These are phyloP conservation scores for Paramecium bursaria DNA, from an alignment of 73 alveolate genomes.

Conservation along the genomic window DNA sequence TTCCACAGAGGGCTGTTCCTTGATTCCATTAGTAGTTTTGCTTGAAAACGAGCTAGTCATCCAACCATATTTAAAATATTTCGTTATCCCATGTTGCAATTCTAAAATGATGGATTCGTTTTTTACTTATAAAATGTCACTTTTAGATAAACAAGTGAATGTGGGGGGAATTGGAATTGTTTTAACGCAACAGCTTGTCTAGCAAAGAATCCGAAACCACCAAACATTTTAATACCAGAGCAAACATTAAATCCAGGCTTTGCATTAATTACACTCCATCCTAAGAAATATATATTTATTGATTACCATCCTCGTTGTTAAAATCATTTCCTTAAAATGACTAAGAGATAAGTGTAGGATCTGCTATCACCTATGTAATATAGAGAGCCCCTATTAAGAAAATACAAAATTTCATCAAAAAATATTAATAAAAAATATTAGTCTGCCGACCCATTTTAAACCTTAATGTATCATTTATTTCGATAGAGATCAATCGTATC, in stretches of 20 bases:
- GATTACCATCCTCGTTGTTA: conserved; percentile 24
- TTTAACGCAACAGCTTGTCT: not conserved
- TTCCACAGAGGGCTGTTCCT: conserved; percentile 19
- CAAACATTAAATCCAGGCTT: not conserved
- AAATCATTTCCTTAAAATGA: conserved; percentile 19
- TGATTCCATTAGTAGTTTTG: not conserved
- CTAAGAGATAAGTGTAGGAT: conserved; percentile 4
- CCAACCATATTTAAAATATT: not conserved
- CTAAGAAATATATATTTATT: not conserved
- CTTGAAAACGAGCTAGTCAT: conserved; percentile 10
- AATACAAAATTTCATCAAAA: no score
- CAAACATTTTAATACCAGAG: conserved; percentile 40
- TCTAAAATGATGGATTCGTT: not conserved
- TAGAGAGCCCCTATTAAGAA: no score
- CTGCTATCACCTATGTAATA: no score
- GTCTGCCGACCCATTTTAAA: no score
- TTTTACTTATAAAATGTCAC: conserved; percentile 28
- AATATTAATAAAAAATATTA: no score
- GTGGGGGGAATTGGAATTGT: conserved; percentile 15
- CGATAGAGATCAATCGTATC: no score
- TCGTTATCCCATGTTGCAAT: conserved; percentile 55
- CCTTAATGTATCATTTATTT: no score
- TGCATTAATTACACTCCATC: conserved; percentile 11
- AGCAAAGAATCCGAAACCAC: conserved; percentile 18
- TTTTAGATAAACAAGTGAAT: not conserved